Conservation (phyloP, 2,329 filamentous ascomycete species). For the Cercospora sp. region DNA sequence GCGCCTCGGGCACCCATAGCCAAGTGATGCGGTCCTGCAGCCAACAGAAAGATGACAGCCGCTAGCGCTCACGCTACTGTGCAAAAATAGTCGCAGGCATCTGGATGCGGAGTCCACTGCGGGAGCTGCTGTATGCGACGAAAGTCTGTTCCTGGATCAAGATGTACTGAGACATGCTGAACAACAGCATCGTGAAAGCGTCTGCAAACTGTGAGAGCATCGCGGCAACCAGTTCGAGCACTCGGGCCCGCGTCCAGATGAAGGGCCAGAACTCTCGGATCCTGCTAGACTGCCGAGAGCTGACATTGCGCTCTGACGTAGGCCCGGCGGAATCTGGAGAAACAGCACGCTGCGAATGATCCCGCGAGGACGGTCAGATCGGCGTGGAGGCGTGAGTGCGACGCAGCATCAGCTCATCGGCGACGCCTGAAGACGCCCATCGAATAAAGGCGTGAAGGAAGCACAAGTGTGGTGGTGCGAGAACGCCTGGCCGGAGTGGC, state of each 20-base stretch:
- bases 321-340: neutral
- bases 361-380: neutral
- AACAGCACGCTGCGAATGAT: neutral
- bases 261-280: neutral
- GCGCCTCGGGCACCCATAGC: neutral
- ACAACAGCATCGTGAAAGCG: neutral
- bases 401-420: neutral
- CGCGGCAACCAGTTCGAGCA: neutral
- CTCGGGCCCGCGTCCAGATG: neutral
- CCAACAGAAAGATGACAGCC: neutral
- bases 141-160: neutral
- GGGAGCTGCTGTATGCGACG: neutral
- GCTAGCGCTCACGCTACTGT: neutral
- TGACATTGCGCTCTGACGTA: neutral
- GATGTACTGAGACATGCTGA: neutral
- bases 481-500: neutral
- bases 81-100: neutral
- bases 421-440: neutral
- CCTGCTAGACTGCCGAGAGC: neutral
- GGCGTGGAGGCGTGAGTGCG: neutral
- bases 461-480: slow-evolving; percentile 5
- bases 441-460: neutral
- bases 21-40: neutral
- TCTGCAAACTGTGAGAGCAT: neutral
- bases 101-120: neutral